Conservation (phyloP, 176 grass and related monocot species). For the Oryza nivara region DNA sequence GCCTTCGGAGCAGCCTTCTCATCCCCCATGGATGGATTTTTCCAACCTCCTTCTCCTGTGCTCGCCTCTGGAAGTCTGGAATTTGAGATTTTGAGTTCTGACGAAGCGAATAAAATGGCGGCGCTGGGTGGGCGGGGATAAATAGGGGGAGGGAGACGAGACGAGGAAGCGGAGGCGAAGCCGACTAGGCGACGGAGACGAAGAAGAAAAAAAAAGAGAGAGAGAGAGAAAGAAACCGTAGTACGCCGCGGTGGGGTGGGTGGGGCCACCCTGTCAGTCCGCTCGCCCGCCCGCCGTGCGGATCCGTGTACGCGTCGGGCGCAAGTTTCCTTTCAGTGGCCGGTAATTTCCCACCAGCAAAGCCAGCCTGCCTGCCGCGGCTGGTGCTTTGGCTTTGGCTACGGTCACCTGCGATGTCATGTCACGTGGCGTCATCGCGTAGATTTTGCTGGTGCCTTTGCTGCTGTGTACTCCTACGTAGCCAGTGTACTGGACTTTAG, state of each 20-base stretch:
- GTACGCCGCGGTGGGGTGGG: no score
- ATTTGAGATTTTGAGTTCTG: neutral
- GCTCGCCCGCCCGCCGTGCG: no score
- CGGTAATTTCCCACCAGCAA: neutral
- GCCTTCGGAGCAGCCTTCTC: neutral
- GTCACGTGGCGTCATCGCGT: neutral
- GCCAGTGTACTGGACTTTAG: no score
- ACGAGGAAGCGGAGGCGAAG: neutral
- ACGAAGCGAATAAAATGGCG: constrained; percentile 12
- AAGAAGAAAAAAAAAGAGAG: neutral
- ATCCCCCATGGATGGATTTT: constrained; percentile 32
- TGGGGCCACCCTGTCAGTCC: neutral
- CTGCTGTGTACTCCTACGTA: neutral
- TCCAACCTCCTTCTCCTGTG: neutral
- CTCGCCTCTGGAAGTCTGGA: neutral
- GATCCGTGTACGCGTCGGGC: neutral
- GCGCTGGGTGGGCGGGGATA: neutral
- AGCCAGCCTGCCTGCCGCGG: neutral
- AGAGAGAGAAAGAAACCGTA: neutral
- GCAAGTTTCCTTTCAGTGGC: neutral
- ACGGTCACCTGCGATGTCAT: neutral
- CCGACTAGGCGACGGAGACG: neutral
- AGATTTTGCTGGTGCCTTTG: neutral
- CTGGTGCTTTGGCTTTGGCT: neutral
- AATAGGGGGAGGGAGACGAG: constrained; percentile 24